Conservation (phyloP, 2,329 filamentous ascomycete species). For the Diaporthe eres region DNA sequence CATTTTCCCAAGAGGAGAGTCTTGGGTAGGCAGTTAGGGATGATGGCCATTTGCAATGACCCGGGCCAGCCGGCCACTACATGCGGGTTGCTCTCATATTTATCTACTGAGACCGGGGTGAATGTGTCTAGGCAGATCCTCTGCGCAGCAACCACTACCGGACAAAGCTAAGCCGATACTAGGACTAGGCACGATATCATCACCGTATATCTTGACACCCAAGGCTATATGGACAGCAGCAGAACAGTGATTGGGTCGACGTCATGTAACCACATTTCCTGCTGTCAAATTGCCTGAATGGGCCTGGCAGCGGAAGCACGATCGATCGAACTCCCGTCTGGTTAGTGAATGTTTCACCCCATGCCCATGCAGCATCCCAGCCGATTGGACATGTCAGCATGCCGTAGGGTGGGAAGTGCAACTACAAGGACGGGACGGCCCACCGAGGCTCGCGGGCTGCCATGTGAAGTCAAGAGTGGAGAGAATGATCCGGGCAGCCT, state of each 20-base stretch:
- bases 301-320: constrained; percentile 18
- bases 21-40: not conserved
- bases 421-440: constrained; percentile 19
- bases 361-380: not conserved
- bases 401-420: constrained; percentile 15
- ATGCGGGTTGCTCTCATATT: not conserved
- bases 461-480: constrained; percentile 1
- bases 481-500: not conserved
- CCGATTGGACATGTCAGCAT: not conserved
- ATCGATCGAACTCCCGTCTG: constrained; percentile 22
- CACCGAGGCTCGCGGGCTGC: constrained; percentile 17
- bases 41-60: not conserved
- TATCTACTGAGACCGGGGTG: not conserved
- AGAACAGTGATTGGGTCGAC: constrained; percentile 7
- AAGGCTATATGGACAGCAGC: not conserved
- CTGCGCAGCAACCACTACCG: not conserved
- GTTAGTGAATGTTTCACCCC: constrained; percentile 11
- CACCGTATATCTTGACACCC: not conserved
- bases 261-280: constrained; percentile 1
- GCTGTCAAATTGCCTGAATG: constrained; percentile 7
- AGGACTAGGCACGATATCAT: constrained; percentile 1
- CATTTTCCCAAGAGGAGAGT: not conserved
- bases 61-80: not conserved
- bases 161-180: not conserved
- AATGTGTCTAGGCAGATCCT: not conserved